Evolutionary conservation across 2,329 filamentous ascomycete species (phyloP).

Genomic region (Diaporthe longicolla): DNA sequence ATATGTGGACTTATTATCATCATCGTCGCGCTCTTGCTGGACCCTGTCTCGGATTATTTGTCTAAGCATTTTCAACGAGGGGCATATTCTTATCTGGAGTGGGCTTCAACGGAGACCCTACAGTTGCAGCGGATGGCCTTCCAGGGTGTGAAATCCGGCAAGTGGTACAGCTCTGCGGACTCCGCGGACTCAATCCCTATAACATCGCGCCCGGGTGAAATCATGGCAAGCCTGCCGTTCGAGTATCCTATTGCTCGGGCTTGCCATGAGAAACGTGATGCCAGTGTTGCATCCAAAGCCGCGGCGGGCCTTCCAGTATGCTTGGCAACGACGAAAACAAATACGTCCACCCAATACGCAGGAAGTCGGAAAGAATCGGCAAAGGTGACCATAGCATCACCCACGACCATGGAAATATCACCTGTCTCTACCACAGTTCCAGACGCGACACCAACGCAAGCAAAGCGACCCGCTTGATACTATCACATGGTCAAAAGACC

Average conservation of each 20-base stretch:
- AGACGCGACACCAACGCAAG: no score
- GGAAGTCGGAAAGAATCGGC: no score
- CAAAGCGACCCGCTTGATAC: no score
- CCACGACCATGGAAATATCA: no score
- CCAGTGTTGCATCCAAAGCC: background rate
- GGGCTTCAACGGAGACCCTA: background rate
- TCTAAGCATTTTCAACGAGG: background rate
- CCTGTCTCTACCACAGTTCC: no score
- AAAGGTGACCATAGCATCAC: no score
- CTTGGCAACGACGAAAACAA: no score
- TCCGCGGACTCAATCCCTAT: background rate
- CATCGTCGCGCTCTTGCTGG: slow-evolving; percentile 41
- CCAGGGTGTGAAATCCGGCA: background rate
- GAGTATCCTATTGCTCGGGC: background rate
- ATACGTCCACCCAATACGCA: no score
- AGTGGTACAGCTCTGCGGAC: background rate
- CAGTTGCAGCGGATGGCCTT: background rate
- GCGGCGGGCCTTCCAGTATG: no score
- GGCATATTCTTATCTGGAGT: background rate
- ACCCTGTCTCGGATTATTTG: slow-evolving; percentile 38
- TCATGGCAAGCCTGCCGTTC: background rate
- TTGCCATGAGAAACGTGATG: background rate
- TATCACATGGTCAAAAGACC: no score
- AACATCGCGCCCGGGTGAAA: background rate
- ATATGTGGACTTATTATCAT: slow-evolving; percentile 43